Evolutionary conservation across 2,329 filamentous ascomycete species (phyloP), one percentile per base, ranked within the genome.

Genomic region (Mariannaea elegans): DNA sequence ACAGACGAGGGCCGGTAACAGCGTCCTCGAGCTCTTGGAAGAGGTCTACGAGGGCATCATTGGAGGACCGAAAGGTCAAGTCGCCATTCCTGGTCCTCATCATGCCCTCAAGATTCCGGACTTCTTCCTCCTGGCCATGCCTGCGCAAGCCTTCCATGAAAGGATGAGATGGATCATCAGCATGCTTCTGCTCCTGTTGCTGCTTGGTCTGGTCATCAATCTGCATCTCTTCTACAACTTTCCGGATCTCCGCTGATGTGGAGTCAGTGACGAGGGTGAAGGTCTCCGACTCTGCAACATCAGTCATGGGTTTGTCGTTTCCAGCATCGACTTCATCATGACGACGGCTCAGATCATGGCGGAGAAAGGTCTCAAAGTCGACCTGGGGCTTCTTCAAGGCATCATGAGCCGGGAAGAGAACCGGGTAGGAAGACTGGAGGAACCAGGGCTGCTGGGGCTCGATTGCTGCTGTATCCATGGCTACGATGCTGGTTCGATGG

Each of bases 1-100:
- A 65, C 1, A 87, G 69, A 1, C 75, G 66, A 0, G 72, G 67
- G 1, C 74, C 73, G 0, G 75, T 72, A 12, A 80, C 64, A 13
- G 73, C 71, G 0, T 80, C 77, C 52, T 81, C 78, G 0, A 87
- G 75, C 59, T 86, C 81, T 31, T 75, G 74, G 71, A 87, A 87
- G 3, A 87, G 75, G 65, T 88, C 83, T 4, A 87, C 77, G 0
- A 87, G 72, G 0, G 76, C 55, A 4, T 78, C 73, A 2, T 74
- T 72, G 0, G 82, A 83, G 1, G 82, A 83, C 10, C 75, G 68
- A 62, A 80, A 78, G 6, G 84, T 79, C 2, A 84, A 66, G 59
- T 84, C 84, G 3, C 56, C 65, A 56, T 87, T 87, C 31, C 82
- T 78, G 0, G 84, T 88, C n/a, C 78, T 66, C 72, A 82, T 82